phyloP scores from a whole-genome alignment of 2,329 filamentous ascomycete genomes.

The Colletotrichum caudatum region DNA sequence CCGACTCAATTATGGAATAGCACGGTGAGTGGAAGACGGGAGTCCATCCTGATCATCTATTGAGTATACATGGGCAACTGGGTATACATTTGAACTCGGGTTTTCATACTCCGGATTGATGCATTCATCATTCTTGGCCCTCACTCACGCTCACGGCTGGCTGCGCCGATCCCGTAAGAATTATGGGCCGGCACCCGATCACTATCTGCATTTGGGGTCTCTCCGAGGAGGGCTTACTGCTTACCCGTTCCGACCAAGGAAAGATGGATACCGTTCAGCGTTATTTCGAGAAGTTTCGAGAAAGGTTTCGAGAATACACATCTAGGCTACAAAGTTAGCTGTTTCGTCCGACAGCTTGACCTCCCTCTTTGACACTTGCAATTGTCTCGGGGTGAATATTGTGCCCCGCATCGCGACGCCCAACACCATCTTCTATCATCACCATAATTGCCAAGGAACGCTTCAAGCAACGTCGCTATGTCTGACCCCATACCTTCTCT shows the following conservation, averaged over 20 bases:
- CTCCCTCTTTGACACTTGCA: neutral
- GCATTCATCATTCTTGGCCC: neutral
- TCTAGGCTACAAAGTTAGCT: neutral
- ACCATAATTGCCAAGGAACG: neutral
- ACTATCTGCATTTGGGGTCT: neutral
- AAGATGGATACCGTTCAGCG: neutral
- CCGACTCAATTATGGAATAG: slow-evolving; percentile 13
- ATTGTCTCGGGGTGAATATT: neutral
- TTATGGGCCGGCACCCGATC: neutral
- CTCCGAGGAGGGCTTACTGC: neutral
- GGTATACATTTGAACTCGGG: neutral
- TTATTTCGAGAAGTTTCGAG: neutral
- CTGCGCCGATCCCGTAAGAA: neutral
- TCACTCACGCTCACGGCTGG: neutral
- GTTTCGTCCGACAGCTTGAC: neutral
- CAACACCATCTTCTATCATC: neutral
- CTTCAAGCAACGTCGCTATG: neutral
- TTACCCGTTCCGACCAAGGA: too few relatives aligned
- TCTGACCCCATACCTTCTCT: neutral
- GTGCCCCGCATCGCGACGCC: neutral
- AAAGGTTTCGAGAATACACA: neutral
- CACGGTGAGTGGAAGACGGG: neutral
- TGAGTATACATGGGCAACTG: neutral
- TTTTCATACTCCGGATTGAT: neutral
- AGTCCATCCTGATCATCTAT: neutral